Evolutionary conservation across 306 rosid species (phyloP), one percentile per base, ranked within the genome.

Genomic region (Biancaea sappan): DNA sequence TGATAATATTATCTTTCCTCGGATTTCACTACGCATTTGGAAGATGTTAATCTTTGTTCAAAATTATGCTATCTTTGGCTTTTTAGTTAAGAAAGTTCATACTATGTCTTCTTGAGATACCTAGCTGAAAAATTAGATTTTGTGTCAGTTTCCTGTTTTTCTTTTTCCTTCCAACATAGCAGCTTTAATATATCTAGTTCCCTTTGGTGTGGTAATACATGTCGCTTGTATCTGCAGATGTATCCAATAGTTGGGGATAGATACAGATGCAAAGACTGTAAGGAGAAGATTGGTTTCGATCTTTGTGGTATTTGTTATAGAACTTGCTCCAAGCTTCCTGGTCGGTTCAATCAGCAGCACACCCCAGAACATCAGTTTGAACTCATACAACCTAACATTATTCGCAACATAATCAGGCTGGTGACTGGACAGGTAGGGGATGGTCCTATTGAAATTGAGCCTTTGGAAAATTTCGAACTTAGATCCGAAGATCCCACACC

Each of bases 271-370:
- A 71, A 50, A 65, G 96, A 93, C 76, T 93, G 98, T 66, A 31
- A 60, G 37, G 96, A 93, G 80, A 4, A 0, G 35, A 11, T 75
- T 0, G 98, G 98, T 62, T 93, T 93, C 59, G 97, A 93, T 80
- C 97, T 93, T 40, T 93, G 98, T 59, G 77, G 87, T 28, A 81
- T 84, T 50, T 93, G 98, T 83, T 88, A 86, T 44, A 88, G 85
- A 59, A 77, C 84, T 25, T 47, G 43, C 6, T 71, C 91, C 62
- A 93, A 88, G 88, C 96, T 84, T 82, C 98, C 96, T 0, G 98
- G 98, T 60, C 93, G 97, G 66, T 91, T 93, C 79, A 93, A 93
- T 83, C 98, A 93, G 84, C 89, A 91, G 79, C 98, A 93, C 78
- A 89, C 87, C 37, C 82, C 94, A 18, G 96, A 93, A 29, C 98